Base-by-base conservation (phyloP, 768 basidiomycete species). In the Podaxis sp. region DNA sequence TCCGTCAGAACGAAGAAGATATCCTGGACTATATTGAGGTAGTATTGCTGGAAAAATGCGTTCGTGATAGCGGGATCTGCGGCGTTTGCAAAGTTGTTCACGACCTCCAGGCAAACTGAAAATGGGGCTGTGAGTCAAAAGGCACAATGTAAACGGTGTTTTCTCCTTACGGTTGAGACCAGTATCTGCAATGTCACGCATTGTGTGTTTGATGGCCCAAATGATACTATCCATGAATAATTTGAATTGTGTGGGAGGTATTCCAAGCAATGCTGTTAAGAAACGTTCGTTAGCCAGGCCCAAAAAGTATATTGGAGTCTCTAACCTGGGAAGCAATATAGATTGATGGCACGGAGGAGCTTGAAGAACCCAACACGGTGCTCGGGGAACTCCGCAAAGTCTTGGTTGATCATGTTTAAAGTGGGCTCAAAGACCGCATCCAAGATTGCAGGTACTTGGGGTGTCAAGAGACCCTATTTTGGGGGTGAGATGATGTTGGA, bases 191-290 rank as follows among this genome's bases (percentile, higher is more conserved):
- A 99, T 97, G 74, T 98, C 96, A 59, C 96, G 86, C 94, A 97
- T 95, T 15, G 94, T 98, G 78, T 99, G 97, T 75, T 99, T 99
- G 80, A 98, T 96, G n/a, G 95, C 96, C 96, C 97, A 99, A 56
- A 96, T 90, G 66, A 98, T 91, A 64, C 94, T 95, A 74, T 98
- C 96, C 87, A 97, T 98, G 75, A 97, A 91, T 63, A 98, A 79
- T 78, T 97, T 98, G 84, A 98, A 98, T 76, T 97, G 93, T 51
- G 82, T 76, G 9, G 94, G 90, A n/a, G 94, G 93, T 63, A 97
- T 83, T 25, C 85, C 86, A 61, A 96, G 83, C 51, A 98, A 78
- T 5, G 95, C 95, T 91, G 15, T 59, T 65, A 41, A 29, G 57
- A 50, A 61, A 55, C 25, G 55, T 65, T 11, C 47, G 57, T 54